phyloP scores from a whole-genome alignment of 192 early-diverging fungal genomes.

The Chytriomyces hyalinus region DNA sequence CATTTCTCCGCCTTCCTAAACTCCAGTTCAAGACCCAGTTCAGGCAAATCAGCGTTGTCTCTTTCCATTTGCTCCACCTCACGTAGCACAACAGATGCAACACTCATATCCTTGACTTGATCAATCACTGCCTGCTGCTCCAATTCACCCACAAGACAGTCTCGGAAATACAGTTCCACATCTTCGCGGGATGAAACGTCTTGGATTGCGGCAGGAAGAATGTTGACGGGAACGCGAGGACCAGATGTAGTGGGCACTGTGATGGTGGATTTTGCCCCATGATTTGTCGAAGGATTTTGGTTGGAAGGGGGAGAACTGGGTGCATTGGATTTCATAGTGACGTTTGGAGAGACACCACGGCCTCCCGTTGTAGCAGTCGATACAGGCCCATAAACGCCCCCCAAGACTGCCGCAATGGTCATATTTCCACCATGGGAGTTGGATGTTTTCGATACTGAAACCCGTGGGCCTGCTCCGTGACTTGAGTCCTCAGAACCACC shows the following conservation, averaged over 20 bases:
- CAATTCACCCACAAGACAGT: conserved; percentile 46
- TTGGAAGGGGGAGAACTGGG: not conserved
- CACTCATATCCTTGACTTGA: conserved; percentile 50
- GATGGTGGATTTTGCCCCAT: conserved; percentile 1
- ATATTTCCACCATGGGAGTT: not conserved
- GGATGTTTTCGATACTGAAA: not conserved
- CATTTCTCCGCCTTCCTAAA: conserved; percentile 10
- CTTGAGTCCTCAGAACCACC: not conserved
- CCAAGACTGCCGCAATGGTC: not conserved
- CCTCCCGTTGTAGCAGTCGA: not conserved
- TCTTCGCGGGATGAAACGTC: conserved; percentile 36
- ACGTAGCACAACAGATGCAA: conserved; percentile 39
- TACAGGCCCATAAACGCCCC: not conserved
- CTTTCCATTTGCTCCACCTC: conserved; percentile 48
- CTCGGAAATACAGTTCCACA: conserved; percentile 46
- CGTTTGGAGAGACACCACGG: not conserved
- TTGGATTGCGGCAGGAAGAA: conserved; percentile 39
- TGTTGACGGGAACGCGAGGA: not conserved
- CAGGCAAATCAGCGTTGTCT: conserved; percentile 22
- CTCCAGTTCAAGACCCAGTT: conserved; percentile 21
- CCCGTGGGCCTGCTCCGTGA: not conserved
- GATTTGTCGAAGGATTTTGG: not conserved
- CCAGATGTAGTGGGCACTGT: not conserved
- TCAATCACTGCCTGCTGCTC: conserved; percentile 54
- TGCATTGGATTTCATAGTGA: not conserved